phyloP scores from a whole-genome alignment of 192 early-diverging fungal genomes.

The Geranomyces variabilis region DNA sequence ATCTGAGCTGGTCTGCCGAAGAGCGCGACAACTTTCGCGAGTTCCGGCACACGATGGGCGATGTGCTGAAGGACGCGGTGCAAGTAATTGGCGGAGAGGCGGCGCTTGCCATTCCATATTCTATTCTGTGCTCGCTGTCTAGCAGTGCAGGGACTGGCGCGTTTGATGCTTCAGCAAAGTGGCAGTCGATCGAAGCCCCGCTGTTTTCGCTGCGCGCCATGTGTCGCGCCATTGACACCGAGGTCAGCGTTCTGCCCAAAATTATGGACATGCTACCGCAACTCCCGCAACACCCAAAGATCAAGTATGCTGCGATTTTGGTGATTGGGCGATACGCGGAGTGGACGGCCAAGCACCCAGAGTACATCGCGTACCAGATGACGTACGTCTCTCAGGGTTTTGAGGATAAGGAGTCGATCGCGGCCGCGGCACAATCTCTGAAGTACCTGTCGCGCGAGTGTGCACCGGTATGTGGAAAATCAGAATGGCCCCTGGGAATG shows the following conservation, averaged over 20 bases:
- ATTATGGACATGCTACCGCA: conserved; percentile 90
- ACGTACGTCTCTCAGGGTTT: conserved; percentile 90
- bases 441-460: conserved; percentile 91
- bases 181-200: conserved; percentile 96
- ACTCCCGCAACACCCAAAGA: conserved; percentile 88
- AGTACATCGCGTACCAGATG: conserved; percentile 91
- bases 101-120: conserved; percentile 71
- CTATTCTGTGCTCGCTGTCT: conserved; percentile 49
- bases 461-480: conserved; percentile 65
- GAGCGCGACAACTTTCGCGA: conserved; percentile 97
- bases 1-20: conserved; percentile 66
- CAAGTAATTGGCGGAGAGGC: conserved; percentile 75
- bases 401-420: conserved; percentile 77
- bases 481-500: neutral
- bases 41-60: conserved; percentile 95
- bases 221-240: conserved; percentile 80
- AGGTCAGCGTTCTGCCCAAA: conserved; percentile 79
- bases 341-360: conserved; percentile 88
- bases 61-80: conserved; percentile 95
- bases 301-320: conserved; percentile 93
- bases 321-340: conserved; percentile 94
- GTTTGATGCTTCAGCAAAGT: conserved; percentile 57
- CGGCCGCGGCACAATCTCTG: conserved; percentile 85
- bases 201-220: conserved; percentile 92
- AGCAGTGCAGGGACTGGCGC: conserved; percentile 12